Base-by-base conservation (phyloP, 352 stramenopile genomes). In the Globisporangium ultimum region DNA sequence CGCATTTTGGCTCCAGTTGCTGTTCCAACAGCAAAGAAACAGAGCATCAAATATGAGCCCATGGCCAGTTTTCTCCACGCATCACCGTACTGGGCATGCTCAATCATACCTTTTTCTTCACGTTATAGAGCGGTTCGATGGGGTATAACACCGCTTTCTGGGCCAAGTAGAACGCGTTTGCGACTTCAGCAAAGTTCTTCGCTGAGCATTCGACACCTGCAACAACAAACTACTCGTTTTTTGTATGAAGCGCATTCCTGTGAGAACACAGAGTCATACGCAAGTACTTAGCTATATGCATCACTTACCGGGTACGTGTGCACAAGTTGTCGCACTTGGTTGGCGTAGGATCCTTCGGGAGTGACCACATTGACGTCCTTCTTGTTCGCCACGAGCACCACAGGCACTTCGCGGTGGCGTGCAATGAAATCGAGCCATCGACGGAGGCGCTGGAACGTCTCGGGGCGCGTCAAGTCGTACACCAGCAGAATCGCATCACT, bases 131-230 rank as follows among this genome's bases (percentile, higher is more conserved):
- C n/a, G 88, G 88, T 21, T 87, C 77, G 20, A 94, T 77, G 3
- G 88, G 88, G 63, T 96, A 96, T 12, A 96, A 42, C n/a, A 96
- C 88, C 6, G 87, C 85, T 60, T 96, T 94, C 54, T 96, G 87
- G 3, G 88, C 88, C 40, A 92, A 74, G 69, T 91, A 91, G 61
- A 96, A 96, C 8, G 89, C 87, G 58, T 93, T 85, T 3, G 84
- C 83, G 21, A 96, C 86, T 55, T 96, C 84, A 1, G 87, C 86
- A 67, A 95, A 92, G 64, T 92, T 91, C 55, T 91, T 89, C 11
- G 88, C 82, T 40, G 88, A 96, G 72, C 88, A 96, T 63, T 93
- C 84, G 48, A 91, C 76, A 21, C 80, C 84, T 17, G 75, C 86
- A 22, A 95, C 84, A 12, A 93, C 80, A 70, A 93, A 94, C 79